Evolutionary conservation across 2,329 filamentous ascomycete genomes (phyloP).

Genomic region (Beauveria bassiana): DNA sequence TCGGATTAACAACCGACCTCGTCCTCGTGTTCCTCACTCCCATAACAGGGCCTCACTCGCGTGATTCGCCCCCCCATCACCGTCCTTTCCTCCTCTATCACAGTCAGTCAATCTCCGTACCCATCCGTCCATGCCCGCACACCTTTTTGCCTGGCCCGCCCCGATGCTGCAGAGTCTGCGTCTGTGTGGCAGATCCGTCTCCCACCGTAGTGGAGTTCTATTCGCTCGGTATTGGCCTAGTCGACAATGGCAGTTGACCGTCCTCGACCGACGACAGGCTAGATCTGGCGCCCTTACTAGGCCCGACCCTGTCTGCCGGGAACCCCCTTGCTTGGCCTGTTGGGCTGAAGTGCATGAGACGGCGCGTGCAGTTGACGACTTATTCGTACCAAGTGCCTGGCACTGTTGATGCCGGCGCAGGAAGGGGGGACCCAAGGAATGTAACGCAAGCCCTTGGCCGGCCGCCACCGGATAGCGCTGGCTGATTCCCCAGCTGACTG

Average conservation of each 20-base stretch:
- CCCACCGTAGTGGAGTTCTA: neutral
- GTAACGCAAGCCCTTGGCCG: too few species aligned
- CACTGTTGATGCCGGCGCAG: too few species aligned
- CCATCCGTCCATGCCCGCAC: too few species aligned
- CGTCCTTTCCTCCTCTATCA: too few species aligned
- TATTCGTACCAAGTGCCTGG: too few species aligned
- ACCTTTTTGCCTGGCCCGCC: neutral
- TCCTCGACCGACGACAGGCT: neutral
- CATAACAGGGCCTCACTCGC: too few species aligned
- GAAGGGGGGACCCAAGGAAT: too few species aligned
- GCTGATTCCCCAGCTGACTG: neutral
- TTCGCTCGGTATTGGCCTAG: neutral
- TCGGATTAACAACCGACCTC: too few species aligned
- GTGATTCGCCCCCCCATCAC: too few species aligned
- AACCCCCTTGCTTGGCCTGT: neutral
- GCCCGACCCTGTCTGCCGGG: neutral
- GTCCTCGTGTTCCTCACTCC: too few species aligned
- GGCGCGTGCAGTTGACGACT: too few species aligned
- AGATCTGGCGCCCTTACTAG: neutral
- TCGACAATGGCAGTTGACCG: neutral
- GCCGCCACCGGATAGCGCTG: neutral
- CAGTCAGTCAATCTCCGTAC: too few species aligned
- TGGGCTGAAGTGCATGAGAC: constrained; percentile 2
- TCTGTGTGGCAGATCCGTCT: constrained; percentile 1
- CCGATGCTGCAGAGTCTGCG: neutral